Percentiles rank a stretch among this genome's conserved stretches.
Conservation (phyloP, 177 flowering plant genomes). For the Vitis hybrid region DNA sequence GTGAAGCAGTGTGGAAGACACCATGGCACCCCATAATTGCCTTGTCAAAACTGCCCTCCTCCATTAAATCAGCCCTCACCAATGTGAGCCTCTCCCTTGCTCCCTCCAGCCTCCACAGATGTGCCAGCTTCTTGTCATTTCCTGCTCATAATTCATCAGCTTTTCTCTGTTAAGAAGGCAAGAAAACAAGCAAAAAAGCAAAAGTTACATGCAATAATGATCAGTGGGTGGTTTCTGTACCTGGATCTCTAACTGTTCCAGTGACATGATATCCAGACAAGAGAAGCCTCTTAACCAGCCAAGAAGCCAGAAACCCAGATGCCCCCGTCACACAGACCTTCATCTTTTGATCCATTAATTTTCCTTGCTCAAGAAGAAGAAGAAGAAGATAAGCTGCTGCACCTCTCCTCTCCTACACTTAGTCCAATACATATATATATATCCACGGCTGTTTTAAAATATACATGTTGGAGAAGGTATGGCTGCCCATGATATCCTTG, state of each 20-base stretch:
- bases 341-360: conserved; percentile 38
- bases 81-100: conserved; percentile 79
- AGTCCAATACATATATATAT: too few species aligned
- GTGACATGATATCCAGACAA: conserved; percentile 55
- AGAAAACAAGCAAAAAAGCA: background rate
- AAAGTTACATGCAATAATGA: background rate
- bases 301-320: conserved; percentile 81
- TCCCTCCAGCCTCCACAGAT: conserved; percentile 76
- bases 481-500: too few species aligned
- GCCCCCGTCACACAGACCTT: conserved; percentile 92
- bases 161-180: background rate
- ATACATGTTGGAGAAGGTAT: too few species aligned
- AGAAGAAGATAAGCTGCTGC: background rate
- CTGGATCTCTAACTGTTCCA: conserved; percentile 89
- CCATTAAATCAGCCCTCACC: conserved; percentile 74
- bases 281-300: conserved; percentile 70
- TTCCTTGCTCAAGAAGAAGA: conserved; percentile 2
- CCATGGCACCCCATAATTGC: conserved; percentile 84
- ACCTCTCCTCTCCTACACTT: too few species aligned
- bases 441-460: too few species aligned
- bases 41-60: conserved; percentile 81
- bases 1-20: conserved; percentile 94
- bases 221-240: conserved; percentile 24
- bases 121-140: conserved; percentile 62
- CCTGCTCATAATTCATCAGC: conserved; percentile 26